Evolutionary conservation across 2,329 filamentous ascomycete genomes (phyloP).

Genomic region (Furcasterigmium sp.): DNA sequence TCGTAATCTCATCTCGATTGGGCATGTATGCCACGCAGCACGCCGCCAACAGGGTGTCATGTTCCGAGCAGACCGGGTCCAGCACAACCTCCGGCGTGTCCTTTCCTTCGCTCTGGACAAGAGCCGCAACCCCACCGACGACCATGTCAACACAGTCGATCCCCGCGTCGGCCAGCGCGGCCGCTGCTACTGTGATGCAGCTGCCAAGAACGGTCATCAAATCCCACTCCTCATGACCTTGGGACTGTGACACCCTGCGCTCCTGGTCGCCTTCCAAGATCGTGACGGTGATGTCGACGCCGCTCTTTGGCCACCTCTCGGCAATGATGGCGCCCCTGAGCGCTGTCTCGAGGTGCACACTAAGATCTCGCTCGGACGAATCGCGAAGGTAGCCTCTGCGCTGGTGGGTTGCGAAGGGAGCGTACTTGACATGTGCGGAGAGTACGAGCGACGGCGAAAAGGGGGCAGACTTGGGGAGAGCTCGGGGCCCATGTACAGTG

Average conservation of each 20-base stretch:
- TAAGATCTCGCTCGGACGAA: conserved; percentile 79
- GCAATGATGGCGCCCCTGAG: conserved; percentile 85
- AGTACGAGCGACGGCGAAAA: conserved; percentile 92
- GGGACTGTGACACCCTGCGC: conserved; percentile 40
- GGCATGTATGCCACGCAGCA: conserved; percentile 90
- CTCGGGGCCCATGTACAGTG: conserved; percentile 88
- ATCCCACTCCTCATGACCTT: conserved; percentile 67
- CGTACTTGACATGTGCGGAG: conserved; percentile 92
- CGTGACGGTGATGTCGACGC: conserved; percentile 90
- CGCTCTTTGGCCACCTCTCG: conserved; percentile 97
- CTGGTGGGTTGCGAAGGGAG: conserved; percentile 82
- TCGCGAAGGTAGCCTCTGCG: conserved; percentile 84
- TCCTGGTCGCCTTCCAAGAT: conserved; percentile 92
- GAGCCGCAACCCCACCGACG: conserved; percentile 80
- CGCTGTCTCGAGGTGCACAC: conserved; percentile 86
- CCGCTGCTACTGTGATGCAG: conserved; percentile 89
- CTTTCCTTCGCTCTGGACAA: conserved; percentile 46
- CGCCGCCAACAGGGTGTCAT: conserved; percentile 70
- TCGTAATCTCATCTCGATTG: conserved; percentile 82
- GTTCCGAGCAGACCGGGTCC: conserved; percentile 79
- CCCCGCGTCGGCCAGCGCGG: conserved; percentile 87
- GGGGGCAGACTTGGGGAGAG: conserved; percentile 80
- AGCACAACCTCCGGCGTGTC: conserved; percentile 48
- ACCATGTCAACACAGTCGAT: conserved; percentile 94
- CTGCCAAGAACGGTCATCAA: conserved; percentile 88